phyloP scores from a whole-genome alignment of 495 filamentous ascomycete genomes.

The Lophiotrema nucula region DNA sequence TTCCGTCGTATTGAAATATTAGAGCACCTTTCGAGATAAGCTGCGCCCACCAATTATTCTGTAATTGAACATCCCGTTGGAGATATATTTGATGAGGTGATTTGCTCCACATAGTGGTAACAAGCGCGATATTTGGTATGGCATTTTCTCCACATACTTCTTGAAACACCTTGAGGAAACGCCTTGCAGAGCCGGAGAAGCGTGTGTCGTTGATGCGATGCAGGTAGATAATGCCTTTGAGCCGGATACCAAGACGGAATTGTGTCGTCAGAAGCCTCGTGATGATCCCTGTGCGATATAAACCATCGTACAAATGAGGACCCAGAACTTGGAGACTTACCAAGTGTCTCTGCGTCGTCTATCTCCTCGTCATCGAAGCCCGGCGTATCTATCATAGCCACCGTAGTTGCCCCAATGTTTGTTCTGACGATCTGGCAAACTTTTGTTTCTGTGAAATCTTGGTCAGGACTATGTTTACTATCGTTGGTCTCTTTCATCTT shows the following conservation, averaged over 20 bases:
- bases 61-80: neutral
- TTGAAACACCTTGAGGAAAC: slow-evolving; percentile 40
- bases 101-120: slow-evolving; percentile 43
- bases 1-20: neutral
- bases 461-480: no score
- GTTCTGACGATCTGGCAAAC: neutral
- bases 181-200: slow-evolving; percentile 33
- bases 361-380: slow-evolving; percentile 21
- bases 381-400: slow-evolving; percentile 26
- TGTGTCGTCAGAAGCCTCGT: slow-evolving; percentile 37
- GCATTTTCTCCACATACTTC: slow-evolving; percentile 40
- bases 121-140: slow-evolving; percentile 40
- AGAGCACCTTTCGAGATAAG: neutral
- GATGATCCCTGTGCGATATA: slow-evolving; percentile 42
- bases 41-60: neutral
- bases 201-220: slow-evolving; percentile 44
- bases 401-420: slow-evolving; percentile 3
- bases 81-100: neutral
- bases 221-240: slow-evolving; percentile 46
- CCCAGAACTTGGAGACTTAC: slow-evolving; percentile 35
- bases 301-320: slow-evolving; percentile 33
- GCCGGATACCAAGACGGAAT: slow-evolving; percentile 31
- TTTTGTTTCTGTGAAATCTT: slow-evolving; percentile 4
- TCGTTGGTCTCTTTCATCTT: no score
- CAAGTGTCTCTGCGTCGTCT: slow-evolving; percentile 40